These are phyloP conservation scores for Arthrobotrys sphaeroides DNA, from an alignment of 2,329 filamentous ascomycete genomes.

Conservation along the genomic window DNA sequence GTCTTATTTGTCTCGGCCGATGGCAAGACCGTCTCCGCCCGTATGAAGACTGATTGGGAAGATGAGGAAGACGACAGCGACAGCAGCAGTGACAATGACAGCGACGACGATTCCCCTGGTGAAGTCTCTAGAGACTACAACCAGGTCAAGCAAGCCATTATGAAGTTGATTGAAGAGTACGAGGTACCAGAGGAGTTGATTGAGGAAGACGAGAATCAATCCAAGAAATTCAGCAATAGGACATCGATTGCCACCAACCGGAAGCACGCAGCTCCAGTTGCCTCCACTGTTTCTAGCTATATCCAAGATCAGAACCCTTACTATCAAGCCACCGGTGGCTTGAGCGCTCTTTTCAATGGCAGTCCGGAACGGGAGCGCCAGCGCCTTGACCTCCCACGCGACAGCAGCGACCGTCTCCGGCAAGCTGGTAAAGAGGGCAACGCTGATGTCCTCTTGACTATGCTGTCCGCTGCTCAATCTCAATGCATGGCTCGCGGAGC, in stretches of 20 bases:
- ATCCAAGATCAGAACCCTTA: constrained; percentile 53
- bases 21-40: constrained; percentile 74
- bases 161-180: constrained; percentile 82
- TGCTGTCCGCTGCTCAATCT: constrained; percentile 79
- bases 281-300: constrained; percentile 53
- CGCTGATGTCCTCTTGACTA: constrained; percentile 70
- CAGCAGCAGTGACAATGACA: constrained; percentile 66
- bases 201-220: constrained; percentile 65
- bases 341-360: constrained; percentile 51
- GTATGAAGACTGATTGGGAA: constrained; percentile 77
- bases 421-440: constrained; percentile 38
- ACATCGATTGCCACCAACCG: constrained; percentile 50
- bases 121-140: constrained; percentile 73
- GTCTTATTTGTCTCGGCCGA: constrained; percentile 80
- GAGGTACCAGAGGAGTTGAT: constrained; percentile 77
- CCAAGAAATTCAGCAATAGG: constrained; percentile 76
- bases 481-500: constrained; percentile 82
- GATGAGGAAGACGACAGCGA: constrained; percentile 75
- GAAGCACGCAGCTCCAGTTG: constrained; percentile 48
- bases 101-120: constrained; percentile 62
- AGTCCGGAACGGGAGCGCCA: constrained; percentile 49
- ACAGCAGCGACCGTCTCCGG: constrained; percentile 39
- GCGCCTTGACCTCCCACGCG: constrained; percentile 46
- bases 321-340: constrained; percentile 33
- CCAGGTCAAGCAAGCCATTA: constrained; percentile 79